These are phyloP conservation scores for Jatropha multifida DNA, from an alignment of 441 rosid genomes.

Conservation along the genomic window DNA sequence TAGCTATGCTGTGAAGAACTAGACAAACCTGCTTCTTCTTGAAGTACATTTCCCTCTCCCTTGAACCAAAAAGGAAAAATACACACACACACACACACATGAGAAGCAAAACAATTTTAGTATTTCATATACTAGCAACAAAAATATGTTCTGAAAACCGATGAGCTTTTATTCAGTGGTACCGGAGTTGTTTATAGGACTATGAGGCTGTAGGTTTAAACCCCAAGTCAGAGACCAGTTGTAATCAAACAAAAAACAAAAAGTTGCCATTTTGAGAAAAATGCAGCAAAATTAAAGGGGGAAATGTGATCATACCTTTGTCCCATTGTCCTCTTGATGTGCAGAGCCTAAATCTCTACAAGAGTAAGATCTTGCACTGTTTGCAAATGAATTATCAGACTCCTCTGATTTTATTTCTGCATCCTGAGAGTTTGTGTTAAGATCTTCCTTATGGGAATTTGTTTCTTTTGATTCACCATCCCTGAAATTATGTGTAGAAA, in stretches of 20 bases:
- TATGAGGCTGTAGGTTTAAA: no score
- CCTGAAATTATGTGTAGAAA: constrained; percentile 28
- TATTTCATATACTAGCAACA: background rate
- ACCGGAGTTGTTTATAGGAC: no score
- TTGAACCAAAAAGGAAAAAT: background rate
- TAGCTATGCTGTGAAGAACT: constrained; percentile 41
- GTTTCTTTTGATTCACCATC: constrained; percentile 37
- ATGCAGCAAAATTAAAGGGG: background rate
- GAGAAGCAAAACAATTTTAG: background rate
- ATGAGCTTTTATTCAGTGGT: no score
- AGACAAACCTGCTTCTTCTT: constrained; percentile 42
- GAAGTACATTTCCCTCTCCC: background rate
- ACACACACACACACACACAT: background rate
- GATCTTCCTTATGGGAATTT: constrained; percentile 28
- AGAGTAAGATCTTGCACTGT: constrained; percentile 28
- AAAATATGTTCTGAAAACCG: background rate
- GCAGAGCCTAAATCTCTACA: constrained; percentile 34
- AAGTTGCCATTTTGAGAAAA: background rate
- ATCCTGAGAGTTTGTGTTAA: constrained; percentile 25
- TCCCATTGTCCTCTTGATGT: constrained; percentile 30
- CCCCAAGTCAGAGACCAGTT: no score
- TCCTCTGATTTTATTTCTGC: constrained; percentile 41
- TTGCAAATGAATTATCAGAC: constrained; percentile 29
- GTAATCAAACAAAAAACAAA: no score
- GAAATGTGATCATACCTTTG: constrained; percentile 30